These are phyloP conservation scores for Nitzschia inconspicua DNA, from an alignment of 108 stramenopile species.

Conservation along the genomic window DNA sequence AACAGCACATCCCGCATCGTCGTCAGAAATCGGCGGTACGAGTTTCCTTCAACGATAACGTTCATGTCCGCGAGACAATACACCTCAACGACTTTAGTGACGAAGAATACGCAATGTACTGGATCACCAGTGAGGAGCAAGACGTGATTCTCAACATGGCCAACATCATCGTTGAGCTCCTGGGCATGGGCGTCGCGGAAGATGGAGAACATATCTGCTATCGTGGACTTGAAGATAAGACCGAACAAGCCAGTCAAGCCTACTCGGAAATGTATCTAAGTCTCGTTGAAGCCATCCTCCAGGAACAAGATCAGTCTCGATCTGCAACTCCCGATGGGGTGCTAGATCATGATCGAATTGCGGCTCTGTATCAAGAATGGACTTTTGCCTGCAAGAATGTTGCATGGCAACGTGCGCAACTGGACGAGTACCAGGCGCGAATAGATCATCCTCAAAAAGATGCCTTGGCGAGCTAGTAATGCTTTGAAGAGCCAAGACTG, in stretches of 20 bases:
- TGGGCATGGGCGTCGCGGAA: neutral
- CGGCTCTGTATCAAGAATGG: no score
- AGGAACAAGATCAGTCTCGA: conserved; percentile 4
- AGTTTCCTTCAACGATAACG: neutral
- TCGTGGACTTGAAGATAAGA: neutral
- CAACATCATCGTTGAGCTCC: neutral
- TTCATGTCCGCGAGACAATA: neutral
- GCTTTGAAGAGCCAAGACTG: no score
- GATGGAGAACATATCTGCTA: neutral
- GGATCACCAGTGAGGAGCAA: neutral
- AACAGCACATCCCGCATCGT: no score
- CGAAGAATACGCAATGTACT: neutral
- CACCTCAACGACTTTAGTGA: neutral
- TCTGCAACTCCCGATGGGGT: no score
- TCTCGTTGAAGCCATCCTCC: neutral
- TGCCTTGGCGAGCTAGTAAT: no score
- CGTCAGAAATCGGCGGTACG: neutral
- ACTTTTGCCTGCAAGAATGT: no score
- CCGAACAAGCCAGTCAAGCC: neutral
- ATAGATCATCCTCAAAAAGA: no score
- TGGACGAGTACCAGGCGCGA: no score
- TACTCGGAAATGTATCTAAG: neutral
- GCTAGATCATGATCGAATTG: no score
- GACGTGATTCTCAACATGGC: neutral
- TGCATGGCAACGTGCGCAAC: no score